Conservation (phyloP, 768 basidiomycete genomes). For the Pholiota molesta region DNA sequence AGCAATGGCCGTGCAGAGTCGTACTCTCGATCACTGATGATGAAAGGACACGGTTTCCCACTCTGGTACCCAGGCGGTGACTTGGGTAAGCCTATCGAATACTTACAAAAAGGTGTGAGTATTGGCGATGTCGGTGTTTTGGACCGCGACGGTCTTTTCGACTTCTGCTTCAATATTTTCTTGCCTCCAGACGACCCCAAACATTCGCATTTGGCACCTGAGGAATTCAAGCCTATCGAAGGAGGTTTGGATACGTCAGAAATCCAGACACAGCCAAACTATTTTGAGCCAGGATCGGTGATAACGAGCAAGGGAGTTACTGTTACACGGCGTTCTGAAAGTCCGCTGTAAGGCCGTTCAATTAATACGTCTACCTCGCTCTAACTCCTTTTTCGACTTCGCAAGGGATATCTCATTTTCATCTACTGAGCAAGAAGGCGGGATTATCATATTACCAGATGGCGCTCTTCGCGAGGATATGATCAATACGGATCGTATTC, state of each 20-base stretch:
- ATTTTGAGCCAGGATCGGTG: slow-evolving; percentile 3
- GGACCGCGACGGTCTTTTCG: slow-evolving; percentile 6
- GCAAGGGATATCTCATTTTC: background rate
- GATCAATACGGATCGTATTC: background rate
- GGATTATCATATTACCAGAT: background rate
- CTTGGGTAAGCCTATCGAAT: background rate
- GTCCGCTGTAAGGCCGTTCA: slow-evolving; percentile 1
- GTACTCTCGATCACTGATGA: slow-evolving; percentile 8
- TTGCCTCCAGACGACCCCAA: slow-evolving; percentile 11
- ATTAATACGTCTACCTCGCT: background rate
- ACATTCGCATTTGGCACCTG: background rate
- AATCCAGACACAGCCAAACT: background rate
- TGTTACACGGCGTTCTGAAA: background rate
- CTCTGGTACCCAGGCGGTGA: slow-evolving; percentile 5
- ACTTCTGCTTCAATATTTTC: slow-evolving; percentile 18
- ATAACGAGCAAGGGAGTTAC: slow-evolving; percentile 4
- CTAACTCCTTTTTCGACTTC: background rate
- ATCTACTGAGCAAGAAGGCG: slow-evolving; percentile 3
- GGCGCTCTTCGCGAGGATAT: slow-evolving; percentile 5
- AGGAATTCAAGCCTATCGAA: slow-evolving; percentile 5
- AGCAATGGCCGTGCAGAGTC: slow-evolving; percentile 1
- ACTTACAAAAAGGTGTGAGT: slow-evolving; percentile 4
- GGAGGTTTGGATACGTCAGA: background rate
- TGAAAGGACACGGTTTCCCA: slow-evolving; percentile 15
- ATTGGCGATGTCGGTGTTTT: slow-evolving; percentile 18